Evolutionary conservation across 2,329 filamentous ascomycete genomes (phyloP).

Genomic region (Cladophialophora immunda): DNA sequence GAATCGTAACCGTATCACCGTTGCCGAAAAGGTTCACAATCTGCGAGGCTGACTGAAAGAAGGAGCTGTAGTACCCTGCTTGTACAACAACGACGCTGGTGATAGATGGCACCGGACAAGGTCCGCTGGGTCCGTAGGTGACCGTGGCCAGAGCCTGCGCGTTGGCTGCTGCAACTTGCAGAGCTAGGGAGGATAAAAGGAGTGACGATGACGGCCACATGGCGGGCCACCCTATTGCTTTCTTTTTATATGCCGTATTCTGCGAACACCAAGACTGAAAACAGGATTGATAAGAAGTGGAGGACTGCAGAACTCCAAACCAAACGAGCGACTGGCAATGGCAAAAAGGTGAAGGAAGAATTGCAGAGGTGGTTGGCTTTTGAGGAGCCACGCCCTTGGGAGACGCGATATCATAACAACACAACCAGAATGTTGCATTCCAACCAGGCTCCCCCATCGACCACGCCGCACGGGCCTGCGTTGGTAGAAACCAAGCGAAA

Average conservation of each 20-base stretch:
- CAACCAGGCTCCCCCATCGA: constrained; percentile 28
- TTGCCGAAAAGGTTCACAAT: constrained; percentile 38
- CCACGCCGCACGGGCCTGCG: constrained; percentile 26
- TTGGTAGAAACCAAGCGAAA: neutral
- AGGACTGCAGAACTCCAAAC: constrained; percentile 36
- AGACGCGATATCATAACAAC: constrained; percentile 34
- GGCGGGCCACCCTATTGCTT: constrained; percentile 16
- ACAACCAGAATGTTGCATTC: constrained; percentile 40
- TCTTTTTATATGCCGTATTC: constrained; percentile 14
- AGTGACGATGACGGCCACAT: constrained; percentile 37
- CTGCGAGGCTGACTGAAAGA: constrained; percentile 37
- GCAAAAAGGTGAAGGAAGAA: constrained; percentile 20
- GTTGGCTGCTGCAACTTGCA: constrained; percentile 27
- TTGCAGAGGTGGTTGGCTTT: constrained; percentile 27
- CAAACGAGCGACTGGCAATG: constrained; percentile 38
- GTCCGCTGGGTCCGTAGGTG: constrained; percentile 33
- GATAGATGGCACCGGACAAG: constrained; percentile 30
- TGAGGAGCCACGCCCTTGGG: constrained; percentile 20
- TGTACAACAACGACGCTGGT: constrained; percentile 35
- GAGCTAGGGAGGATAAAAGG: constrained; percentile 31
- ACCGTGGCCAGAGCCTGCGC: constrained; percentile 32
- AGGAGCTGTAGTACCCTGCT: constrained; percentile 36
- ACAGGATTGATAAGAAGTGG: constrained; percentile 15
- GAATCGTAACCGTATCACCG: constrained; percentile 35
- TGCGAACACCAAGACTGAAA: constrained; percentile 16